Evolutionary conservation across 2,329 filamentous ascomycete genomes (phyloP).

Genomic region (Nectriaceae sp.): DNA sequence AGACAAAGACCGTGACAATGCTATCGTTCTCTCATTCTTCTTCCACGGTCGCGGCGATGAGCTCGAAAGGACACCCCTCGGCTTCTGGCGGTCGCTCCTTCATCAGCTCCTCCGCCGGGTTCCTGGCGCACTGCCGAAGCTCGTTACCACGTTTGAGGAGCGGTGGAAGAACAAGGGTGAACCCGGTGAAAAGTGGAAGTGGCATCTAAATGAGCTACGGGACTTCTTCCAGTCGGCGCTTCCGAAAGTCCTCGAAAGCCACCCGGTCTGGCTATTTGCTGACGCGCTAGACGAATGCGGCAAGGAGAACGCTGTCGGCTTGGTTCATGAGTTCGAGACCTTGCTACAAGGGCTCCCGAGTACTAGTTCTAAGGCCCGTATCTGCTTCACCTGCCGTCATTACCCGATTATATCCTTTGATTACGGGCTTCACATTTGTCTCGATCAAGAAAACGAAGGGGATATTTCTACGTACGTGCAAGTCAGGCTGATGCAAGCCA

Average conservation of each 20-base stretch:
- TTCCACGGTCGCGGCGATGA: slow-evolving; percentile 30
- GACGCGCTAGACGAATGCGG: slow-evolving; percentile 40
- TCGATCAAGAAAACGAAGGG: slow-evolving; percentile 31
- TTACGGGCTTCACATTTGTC: slow-evolving; percentile 23
- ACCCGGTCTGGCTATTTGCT: slow-evolving; percentile 30
- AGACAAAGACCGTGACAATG: neutral
- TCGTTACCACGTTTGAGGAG: slow-evolving; percentile 19
- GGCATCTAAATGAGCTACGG: slow-evolving; percentile 29
- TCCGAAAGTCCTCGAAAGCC: slow-evolving; percentile 16
- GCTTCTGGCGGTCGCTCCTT: slow-evolving; percentile 38
- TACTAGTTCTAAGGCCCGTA: slow-evolving; percentile 17
- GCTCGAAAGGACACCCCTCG: slow-evolving; percentile 34
- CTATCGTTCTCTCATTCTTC: neutral
- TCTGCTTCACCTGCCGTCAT: slow-evolving; percentile 37
- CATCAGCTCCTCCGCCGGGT: slow-evolving; percentile 33
- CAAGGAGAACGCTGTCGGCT: slow-evolving; percentile 17
- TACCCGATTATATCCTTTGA: slow-evolving; percentile 29
- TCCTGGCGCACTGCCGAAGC: slow-evolving; percentile 16
- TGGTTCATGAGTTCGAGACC: slow-evolving; percentile 21
- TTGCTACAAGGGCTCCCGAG: slow-evolving; percentile 10
- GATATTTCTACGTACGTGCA: slow-evolving; percentile 35
- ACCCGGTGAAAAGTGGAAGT: slow-evolving; percentile 26
- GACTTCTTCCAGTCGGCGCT: slow-evolving; percentile 21
- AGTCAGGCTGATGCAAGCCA: neutral
- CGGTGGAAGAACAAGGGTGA: slow-evolving; percentile 12